Conservation (phyloP, 768 basidiomycete species). For the Tulasnella sp. region DNA sequence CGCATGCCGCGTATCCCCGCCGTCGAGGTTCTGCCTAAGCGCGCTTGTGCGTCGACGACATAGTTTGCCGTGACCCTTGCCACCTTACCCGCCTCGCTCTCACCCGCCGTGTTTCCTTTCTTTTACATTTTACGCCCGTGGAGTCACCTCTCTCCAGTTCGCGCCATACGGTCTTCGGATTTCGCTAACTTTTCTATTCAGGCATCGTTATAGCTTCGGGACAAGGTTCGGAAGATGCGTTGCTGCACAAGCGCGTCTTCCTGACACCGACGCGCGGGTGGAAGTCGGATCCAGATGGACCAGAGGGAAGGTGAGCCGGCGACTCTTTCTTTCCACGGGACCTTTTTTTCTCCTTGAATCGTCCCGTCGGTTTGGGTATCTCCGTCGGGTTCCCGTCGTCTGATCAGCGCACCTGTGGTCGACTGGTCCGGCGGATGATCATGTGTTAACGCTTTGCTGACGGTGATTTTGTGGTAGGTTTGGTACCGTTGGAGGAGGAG, state of each 20-base stretch:
- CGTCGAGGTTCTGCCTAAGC: not conserved
- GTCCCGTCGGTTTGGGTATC: not conserved
- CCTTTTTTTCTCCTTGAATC: not conserved
- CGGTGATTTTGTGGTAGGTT: slow-evolving; percentile 41
- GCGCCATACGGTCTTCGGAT: not conserved
- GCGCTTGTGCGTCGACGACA: not conserved
- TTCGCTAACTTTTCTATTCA: slow-evolving; percentile 32
- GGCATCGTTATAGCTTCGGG: slow-evolving; percentile 55
- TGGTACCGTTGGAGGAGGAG: slow-evolving; percentile 60
- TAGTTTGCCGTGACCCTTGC: not conserved
- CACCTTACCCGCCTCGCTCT: not conserved
- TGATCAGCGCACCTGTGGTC: not conserved
- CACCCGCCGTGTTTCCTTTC: not conserved
- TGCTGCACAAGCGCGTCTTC: slow-evolving; percentile 65
- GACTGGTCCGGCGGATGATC: not conserved
- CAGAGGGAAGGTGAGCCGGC: slow-evolving; percentile 54
- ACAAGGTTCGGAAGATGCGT: slow-evolving; percentile 50
- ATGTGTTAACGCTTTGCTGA: not conserved
- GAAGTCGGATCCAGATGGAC: slow-evolving; percentile 58
- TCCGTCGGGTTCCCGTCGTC: not conserved
- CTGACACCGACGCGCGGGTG: slow-evolving; percentile 75
- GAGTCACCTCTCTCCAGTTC: not conserved
- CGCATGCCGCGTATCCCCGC: not conserved
- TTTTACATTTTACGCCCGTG: not conserved
- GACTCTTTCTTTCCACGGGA: not conserved